These are phyloP conservation scores for Populus hybrid DNA, from an alignment of 441 rosid genomes.

Conservation along the genomic window DNA sequence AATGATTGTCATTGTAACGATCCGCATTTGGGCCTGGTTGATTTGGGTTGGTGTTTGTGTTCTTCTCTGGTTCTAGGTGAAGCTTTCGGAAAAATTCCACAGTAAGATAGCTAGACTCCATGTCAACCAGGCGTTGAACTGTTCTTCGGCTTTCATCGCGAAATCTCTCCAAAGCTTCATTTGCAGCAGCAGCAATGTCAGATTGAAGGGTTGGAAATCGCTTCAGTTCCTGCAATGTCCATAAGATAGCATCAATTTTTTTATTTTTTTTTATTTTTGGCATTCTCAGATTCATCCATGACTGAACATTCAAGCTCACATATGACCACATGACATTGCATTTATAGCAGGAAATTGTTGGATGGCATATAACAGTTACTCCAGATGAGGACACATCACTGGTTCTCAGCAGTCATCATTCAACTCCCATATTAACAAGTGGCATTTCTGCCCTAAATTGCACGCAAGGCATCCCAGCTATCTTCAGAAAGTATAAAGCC, in stretches of 20 bases:
- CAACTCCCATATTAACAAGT: not conserved
- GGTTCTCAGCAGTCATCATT: not conserved
- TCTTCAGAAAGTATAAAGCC: not conserved
- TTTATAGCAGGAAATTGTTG: not conserved
- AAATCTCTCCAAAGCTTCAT: slow-evolving; percentile 87
- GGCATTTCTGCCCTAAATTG: not conserved
- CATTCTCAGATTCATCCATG: not conserved
- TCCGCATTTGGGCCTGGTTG: slow-evolving; percentile 54
- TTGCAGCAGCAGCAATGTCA: slow-evolving; percentile 95
- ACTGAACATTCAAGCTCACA: not conserved
- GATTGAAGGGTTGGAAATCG: slow-evolving; percentile 83
- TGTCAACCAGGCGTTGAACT: slow-evolving; percentile 84
- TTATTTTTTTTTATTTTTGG: not conserved
- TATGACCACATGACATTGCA: not conserved
- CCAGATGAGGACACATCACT: not conserved
- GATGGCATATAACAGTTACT: not conserved
- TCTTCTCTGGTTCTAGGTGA: slow-evolving; percentile 73
- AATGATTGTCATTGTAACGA: slow-evolving; percentile 71
- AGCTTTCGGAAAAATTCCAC: slow-evolving; percentile 97
- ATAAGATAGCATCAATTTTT: slow-evolving; percentile 2
- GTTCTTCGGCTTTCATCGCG: slow-evolving; percentile 93
- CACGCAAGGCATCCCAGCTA: not conserved
- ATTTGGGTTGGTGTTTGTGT: slow-evolving; percentile 34
- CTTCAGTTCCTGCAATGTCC: slow-evolving; percentile 73
- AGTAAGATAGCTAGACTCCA: slow-evolving; percentile 96